Conservation (phyloP, 1,139 yeast genomes). For the Hyphopichia burtonii region DNA sequence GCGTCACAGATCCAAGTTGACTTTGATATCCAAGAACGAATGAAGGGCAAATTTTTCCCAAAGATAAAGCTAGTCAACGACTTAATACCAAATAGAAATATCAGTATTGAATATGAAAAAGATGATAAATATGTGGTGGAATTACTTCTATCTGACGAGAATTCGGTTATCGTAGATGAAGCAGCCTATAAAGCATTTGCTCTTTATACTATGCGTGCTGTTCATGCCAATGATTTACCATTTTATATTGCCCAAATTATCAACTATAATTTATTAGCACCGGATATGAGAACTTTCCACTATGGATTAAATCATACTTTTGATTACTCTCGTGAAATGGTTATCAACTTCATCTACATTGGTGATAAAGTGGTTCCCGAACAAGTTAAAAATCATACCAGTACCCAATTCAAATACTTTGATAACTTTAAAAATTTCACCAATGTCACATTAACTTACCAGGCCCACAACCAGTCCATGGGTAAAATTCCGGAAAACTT, state of each 20-base stretch:
- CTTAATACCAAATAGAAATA: not conserved
- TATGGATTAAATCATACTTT: conserved; percentile 3
- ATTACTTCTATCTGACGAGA: conserved; percentile 26
- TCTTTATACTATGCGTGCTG: conserved; percentile 24
- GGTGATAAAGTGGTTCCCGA: not conserved
- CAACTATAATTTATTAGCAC: conserved; percentile 25
- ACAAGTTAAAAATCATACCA: not conserved
- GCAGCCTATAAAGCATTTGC: conserved; percentile 40
- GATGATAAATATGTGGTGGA: conserved; percentile 23
- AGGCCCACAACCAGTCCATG: not conserved
- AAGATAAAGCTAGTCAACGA: conserved; percentile 5
- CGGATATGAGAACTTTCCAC: conserved; percentile 15
- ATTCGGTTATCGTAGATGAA: conserved; percentile 37
- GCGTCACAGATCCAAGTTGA: conserved; percentile 46
- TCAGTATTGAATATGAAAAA: not conserved
- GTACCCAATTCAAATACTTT: not conserved
- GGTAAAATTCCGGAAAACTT: not conserved
- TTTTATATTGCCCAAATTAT: conserved; percentile 36
- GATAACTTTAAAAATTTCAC: not conserved
- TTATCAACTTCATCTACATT: not conserved
- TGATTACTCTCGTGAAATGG: not conserved
- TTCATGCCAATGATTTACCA: conserved; percentile 45
- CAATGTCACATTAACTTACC: not conserved
- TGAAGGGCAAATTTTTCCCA: not conserved
- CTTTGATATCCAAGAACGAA: not conserved